Evolutionary conservation across 306 rosid species (phyloP), one percentile per base, ranked within the genome.

Genomic region (Vigna unguiculata): DNA sequence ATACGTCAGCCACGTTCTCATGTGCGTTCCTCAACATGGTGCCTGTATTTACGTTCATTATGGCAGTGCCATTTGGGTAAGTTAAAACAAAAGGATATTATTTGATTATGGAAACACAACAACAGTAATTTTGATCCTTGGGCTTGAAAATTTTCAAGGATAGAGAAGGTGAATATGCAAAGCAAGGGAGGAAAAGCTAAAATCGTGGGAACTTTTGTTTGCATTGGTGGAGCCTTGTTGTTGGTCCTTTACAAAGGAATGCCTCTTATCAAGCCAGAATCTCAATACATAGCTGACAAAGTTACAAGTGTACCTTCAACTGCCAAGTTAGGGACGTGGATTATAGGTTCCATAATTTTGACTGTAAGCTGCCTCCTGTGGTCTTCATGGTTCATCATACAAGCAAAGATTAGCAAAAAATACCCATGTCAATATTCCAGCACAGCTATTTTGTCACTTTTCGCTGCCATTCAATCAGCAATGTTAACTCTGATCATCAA

Each of bases 331-430:
- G 85, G 78, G 74, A 88, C 78, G 70, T 89, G 96, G 97, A 77
- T 81, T 8, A 7, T 85, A 28, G 97, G 97, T 64, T 88, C 98
- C 17, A 47, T 83, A 30, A 76, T 90, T 53, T 49, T 88, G 74
- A 73, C 84, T 52, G 80, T 77, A 68, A 95, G 92, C 43, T 81
- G 91, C 80, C 20, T 92, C 61, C 40, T 86, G 81, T 94, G 98
- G 98, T 87, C 95, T 12, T 92, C 97, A 24, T 94, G 98, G 98
- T 94, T 92, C 61, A 89, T 95, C 17, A 83, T 92, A 80, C 98
- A 95, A 85, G 85, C 88, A 65, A 85, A 83, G 78, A 85, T 92
- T 49, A 81, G 95, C 74, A 82, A 84, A 65, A 87, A 43, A 55
- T 92, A 85, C 64, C 91, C 96, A 54, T 90, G 77, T 71, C 93